phyloP scores from a whole-genome alignment of 1,139 yeast species.

The Suhomyces maxii region DNA sequence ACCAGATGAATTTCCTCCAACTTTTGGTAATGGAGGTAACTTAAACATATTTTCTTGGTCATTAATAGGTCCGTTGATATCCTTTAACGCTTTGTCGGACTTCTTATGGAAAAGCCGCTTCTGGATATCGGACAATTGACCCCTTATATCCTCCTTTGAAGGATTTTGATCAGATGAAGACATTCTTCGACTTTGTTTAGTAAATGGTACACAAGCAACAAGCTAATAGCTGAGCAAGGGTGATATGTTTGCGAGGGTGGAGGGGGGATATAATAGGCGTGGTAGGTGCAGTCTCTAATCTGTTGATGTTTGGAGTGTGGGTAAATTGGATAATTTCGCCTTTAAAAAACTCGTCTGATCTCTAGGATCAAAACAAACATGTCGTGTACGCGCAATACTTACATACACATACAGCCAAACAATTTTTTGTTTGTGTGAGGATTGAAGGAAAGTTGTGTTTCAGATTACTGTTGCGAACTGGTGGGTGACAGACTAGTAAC shows the following conservation, averaged over 20 bases:
- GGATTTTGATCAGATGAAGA: slow-evolving; percentile 6
- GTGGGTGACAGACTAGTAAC: background rate
- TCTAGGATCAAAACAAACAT: slow-evolving; percentile 6
- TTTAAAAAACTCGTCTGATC: slow-evolving; percentile 6
- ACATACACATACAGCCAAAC: background rate
- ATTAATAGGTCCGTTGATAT: slow-evolving; percentile 9
- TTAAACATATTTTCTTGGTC: slow-evolving; percentile 23
- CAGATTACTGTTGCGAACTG: background rate
- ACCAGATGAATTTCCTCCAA: slow-evolving; percentile 7
- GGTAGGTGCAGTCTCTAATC: background rate
- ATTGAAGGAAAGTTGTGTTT: background rate
- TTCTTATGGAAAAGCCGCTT: slow-evolving; percentile 43
- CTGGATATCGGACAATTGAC: slow-evolving; percentile 63
- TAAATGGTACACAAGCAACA: too few species aligned
- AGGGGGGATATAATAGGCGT: too few species aligned
- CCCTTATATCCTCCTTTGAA: slow-evolving; percentile 46
- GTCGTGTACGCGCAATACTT: background rate
- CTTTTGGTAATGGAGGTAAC: slow-evolving; percentile 26
- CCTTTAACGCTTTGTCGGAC: slow-evolving; percentile 13
- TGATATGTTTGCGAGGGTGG: too few species aligned
- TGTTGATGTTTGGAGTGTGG: background rate
- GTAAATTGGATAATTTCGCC: background rate
- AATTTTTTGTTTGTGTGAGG: background rate
- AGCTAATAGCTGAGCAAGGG: too few species aligned
- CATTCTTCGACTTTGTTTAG: background rate